phyloP scores from a whole-genome alignment of 805 yeast genomes.

The Saccharomyces kudriavzevii region DNA sequence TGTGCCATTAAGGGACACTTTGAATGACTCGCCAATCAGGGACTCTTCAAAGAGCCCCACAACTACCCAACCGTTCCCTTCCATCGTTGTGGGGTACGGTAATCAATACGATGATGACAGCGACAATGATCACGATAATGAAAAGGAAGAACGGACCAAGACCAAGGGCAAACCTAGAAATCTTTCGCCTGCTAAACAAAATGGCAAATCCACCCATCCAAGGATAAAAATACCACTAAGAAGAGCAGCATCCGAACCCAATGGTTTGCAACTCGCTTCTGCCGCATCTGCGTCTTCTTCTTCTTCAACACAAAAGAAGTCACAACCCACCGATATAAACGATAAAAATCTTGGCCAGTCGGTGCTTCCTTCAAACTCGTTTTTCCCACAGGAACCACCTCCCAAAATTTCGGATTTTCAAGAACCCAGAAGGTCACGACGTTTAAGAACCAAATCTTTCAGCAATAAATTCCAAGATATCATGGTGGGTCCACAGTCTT shows the following conservation, averaged over 20 bases:
- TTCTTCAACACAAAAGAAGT: slow-evolving; percentile 5
- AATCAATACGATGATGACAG: slow-evolving; percentile 4
- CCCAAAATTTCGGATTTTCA: slow-evolving; percentile 3
- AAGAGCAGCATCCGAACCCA: slow-evolving; percentile 80
- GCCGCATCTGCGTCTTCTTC: slow-evolving; percentile 4
- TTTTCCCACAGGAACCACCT: slow-evolving; percentile 22
- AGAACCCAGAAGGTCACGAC: slow-evolving; percentile 28
- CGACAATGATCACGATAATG: background rate
- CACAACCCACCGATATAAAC: background rate
- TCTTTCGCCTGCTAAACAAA: background rate
- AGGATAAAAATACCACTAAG: slow-evolving; percentile 38
- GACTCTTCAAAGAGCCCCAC: slow-evolving; percentile 8
- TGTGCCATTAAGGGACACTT: background rate
- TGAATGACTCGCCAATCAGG: background rate
- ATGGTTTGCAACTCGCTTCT: slow-evolving; percentile 40
- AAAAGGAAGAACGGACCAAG: background rate
- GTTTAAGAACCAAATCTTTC: slow-evolving; percentile 40
- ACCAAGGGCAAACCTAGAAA: background rate
- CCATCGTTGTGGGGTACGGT: slow-evolving; percentile 20
- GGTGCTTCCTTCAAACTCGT: background rate
- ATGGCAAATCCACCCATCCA: background rate
- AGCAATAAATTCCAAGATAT: slow-evolving; percentile 68
- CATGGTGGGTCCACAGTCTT: slow-evolving; percentile 78
- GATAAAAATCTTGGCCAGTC: background rate
- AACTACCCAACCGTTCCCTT: slow-evolving; percentile 17